Conservation (phyloP, 306 rosid genomes). For the Glycine tomentella region DNA sequence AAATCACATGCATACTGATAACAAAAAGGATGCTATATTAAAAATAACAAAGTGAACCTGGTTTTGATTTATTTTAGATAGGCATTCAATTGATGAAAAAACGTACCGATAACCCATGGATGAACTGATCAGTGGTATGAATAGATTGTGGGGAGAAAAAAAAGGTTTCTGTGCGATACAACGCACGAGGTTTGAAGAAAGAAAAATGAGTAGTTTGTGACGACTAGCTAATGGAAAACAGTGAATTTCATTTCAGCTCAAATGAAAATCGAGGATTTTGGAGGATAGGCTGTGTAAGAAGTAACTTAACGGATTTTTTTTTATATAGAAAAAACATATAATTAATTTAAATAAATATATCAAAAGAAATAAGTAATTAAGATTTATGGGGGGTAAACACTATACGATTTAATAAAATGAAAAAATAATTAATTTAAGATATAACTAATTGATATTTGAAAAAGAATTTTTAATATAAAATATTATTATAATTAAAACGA, state of each 20-base stretch:
- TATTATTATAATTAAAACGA: too few relatives aligned
- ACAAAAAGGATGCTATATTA: neutral
- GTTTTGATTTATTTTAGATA: neutral
- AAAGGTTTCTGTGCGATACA: too few relatives aligned
- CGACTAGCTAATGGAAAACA: neutral
- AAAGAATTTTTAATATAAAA: neutral
- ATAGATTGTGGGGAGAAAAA: too few relatives aligned
- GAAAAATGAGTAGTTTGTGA: neutral
- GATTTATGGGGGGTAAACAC: slow-evolving; percentile 26
- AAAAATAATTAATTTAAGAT: neutral
- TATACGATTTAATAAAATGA: neutral
- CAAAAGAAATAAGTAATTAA: neutral
- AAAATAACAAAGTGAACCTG: neutral
- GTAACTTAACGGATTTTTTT: neutral
- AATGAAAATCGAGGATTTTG: neutral
- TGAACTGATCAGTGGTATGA: neutral
- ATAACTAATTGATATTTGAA: neutral
- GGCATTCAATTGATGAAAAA: too few relatives aligned
- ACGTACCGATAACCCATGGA: neutral
- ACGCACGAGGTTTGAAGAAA: neutral
- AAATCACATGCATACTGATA: neutral
- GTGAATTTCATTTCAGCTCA: neutral
- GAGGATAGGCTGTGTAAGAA: neutral
- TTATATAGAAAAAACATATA: neutral
- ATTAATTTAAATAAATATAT: too few relatives aligned